phyloP scores from a whole-genome alignment of 2,329 filamentous ascomycete genomes.

The Cadophora gregata region DNA sequence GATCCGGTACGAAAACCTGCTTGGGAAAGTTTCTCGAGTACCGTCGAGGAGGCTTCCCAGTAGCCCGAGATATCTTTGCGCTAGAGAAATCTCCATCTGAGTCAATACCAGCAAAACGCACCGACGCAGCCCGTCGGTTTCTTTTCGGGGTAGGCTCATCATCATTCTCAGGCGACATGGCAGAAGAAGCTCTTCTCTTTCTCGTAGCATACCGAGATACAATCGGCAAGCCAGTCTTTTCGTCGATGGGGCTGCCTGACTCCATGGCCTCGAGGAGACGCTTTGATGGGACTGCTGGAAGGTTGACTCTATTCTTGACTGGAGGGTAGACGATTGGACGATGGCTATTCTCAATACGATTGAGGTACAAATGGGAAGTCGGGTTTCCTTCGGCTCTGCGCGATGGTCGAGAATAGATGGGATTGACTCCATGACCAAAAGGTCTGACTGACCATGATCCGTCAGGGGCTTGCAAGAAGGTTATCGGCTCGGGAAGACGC shows the following conservation, averaged over 20 bases:
- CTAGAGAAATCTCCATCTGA: background rate
- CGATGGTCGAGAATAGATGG: slow-evolving; percentile 39
- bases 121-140: slow-evolving; percentile 3
- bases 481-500: slow-evolving; percentile 41
- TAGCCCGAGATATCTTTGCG: slow-evolving; percentile 19
- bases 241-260: background rate
- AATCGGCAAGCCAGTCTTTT: slow-evolving; percentile 6
- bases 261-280: slow-evolving; percentile 18
- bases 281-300: slow-evolving; percentile 34
- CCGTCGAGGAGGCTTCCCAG: slow-evolving; percentile 17
- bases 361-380: slow-evolving; percentile 30
- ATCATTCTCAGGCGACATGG: background rate
- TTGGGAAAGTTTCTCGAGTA: slow-evolving; percentile 14
- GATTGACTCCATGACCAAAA: slow-evolving; percentile 43
- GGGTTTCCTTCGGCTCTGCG: slow-evolving; percentile 37
- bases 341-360: slow-evolving; percentile 33
- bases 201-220: background rate
- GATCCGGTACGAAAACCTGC: slow-evolving; percentile 6
- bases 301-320: slow-evolving; percentile 28
- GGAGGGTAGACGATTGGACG: slow-evolving; percentile 40
- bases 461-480: slow-evolving; percentile 40
- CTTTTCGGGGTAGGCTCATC: background rate
- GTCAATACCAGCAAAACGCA: background rate
- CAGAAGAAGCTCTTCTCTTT: slow-evolving; percentile 8
- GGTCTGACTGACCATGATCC: slow-evolving; percentile 42